Evolutionary conservation across 1,139 yeast species (phyloP).

Genomic region (Debaryomyces singareniensis): DNA sequence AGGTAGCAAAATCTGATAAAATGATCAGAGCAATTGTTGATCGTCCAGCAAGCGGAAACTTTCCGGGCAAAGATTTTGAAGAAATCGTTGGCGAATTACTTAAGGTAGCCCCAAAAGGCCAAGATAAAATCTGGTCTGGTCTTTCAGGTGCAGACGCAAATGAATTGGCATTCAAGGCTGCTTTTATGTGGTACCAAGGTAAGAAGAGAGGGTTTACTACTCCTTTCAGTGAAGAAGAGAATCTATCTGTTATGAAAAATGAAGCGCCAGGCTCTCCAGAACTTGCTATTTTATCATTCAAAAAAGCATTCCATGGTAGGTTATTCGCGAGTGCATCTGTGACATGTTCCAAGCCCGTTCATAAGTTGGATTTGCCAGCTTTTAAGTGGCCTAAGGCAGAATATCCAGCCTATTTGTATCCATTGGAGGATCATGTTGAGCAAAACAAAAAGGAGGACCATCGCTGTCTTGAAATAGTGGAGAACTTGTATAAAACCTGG

Average conservation of each 20-base stretch:
- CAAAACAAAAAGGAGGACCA: conserved; percentile 60
- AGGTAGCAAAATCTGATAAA: conserved; percentile 56
- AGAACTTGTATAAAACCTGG: conserved; percentile 51
- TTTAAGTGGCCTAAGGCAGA: conserved; percentile 87
- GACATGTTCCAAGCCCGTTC: conserved; percentile 77
- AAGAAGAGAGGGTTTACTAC: conserved; percentile 47
- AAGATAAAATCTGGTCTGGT: conserved; percentile 65
- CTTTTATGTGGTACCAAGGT: conserved; percentile 68
- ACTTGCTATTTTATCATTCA: conserved; percentile 65
- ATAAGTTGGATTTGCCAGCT: conserved; percentile 78
- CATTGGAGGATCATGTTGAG: conserved; percentile 50
- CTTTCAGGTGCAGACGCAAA: conserved; percentile 81
- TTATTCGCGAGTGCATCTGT: conserved; percentile 73
- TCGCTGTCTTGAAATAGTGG: conserved; percentile 57
- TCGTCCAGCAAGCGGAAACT: conserved; percentile 75
- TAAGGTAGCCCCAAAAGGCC: conserved; percentile 67
- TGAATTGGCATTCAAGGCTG: conserved; percentile 81
- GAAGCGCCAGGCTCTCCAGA: conserved; percentile 72
- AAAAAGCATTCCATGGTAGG: conserved; percentile 78
- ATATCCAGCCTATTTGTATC: conserved; percentile 70
- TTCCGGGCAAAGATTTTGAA: conserved; percentile 60
- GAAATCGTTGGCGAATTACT: conserved; percentile 51
- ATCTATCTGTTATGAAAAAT: conserved; percentile 56
- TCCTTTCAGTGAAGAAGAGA: conserved; percentile 55
- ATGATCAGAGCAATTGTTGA: conserved; percentile 65